phyloP scores from a whole-genome alignment of 208 protist genomes.

The Trypanosoma platydactyli region DNA sequence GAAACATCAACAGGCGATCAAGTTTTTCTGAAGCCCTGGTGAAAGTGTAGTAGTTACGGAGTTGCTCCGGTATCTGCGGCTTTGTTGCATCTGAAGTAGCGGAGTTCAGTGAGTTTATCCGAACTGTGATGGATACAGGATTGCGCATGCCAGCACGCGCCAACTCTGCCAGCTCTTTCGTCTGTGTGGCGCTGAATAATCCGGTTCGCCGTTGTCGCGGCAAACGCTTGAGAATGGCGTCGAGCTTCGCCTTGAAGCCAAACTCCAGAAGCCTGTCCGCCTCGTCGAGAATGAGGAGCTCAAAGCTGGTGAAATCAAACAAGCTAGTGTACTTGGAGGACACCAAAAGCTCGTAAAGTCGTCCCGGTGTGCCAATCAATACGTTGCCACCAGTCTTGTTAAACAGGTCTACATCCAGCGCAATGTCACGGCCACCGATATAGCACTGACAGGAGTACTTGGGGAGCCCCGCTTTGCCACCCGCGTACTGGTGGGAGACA shows the following conservation, averaged over 20 bases:
- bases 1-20: conserved; percentile 83
- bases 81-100: conserved; percentile 47
- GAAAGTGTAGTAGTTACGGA: conserved; percentile 89
- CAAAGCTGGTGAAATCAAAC: conserved; percentile 78
- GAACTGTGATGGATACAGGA: conserved; percentile 86
- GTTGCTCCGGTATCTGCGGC: conserved; percentile 84
- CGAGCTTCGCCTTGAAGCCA: conserved; percentile 92
- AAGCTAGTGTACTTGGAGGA: conserved; percentile 75
- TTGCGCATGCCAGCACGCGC: conserved; percentile 91
- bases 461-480: conserved; percentile 41
- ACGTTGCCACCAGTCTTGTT: conserved; percentile 82
- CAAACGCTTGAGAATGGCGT: conserved; percentile 86
- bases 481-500: conserved; percentile 53
- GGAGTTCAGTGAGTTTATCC: conserved; percentile 41
- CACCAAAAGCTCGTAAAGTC: conserved; percentile 90
- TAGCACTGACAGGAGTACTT: conserved; percentile 86
- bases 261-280: conserved; percentile 93
- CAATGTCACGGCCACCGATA: conserved; percentile 88
- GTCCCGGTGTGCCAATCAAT: conserved; percentile 89
- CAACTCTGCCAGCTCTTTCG: conserved; percentile 88
- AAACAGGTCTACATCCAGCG: conserved; percentile 80
- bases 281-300: conserved; percentile 93
- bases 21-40: conserved; percentile 80
- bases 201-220: conserved; percentile 91
- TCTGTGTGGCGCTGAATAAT: conserved; percentile 94